A percentile compares a stretch with the other conserved stretches of the same genome.
phyloP scores from a whole-genome alignment of 805 yeast genomes.

The Vanderwaltozyma yarrowii region DNA sequence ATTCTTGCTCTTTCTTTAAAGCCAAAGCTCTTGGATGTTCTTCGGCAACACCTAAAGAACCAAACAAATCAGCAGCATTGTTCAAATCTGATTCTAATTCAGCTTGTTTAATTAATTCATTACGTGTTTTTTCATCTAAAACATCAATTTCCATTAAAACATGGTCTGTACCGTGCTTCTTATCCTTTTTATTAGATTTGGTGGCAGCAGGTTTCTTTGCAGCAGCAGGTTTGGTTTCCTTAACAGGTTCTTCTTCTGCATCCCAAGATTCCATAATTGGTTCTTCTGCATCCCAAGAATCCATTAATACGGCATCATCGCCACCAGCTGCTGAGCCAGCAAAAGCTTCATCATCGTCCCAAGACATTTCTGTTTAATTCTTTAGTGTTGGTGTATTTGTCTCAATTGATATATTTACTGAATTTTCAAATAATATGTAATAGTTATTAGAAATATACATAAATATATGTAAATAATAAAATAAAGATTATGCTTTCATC shows the following conservation, averaged over 20 bases:
- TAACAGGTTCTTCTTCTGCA: conserved; percentile 50
- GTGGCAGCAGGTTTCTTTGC: conserved; percentile 18
- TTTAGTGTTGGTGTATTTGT: too few relatives aligned
- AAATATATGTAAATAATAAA: too few relatives aligned
- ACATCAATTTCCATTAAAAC: conserved; percentile 49
- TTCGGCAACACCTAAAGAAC: conserved; percentile 49
- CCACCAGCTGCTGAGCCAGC: conserved; percentile 48
- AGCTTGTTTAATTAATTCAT: conserved; percentile 64
- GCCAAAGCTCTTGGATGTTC: conserved; percentile 37
- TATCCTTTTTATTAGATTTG: conserved; percentile 13
- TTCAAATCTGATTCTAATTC: conserved; percentile 80
- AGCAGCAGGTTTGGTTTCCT: conserved; percentile 20
- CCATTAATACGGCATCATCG: conserved; percentile 41
- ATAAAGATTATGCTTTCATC: too few relatives aligned
- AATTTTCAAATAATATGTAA: too few relatives aligned
- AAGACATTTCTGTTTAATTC: conserved; percentile 25
- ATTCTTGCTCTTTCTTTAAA: conserved; percentile 28
- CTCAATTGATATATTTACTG: too few relatives aligned
- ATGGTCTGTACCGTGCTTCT: conserved; percentile 32
- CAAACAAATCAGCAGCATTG: conserved; percentile 88
- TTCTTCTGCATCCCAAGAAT: conserved; percentile 76
- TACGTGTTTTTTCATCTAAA: conserved; percentile 65
- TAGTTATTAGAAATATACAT: too few relatives aligned
- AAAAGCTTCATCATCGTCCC: conserved; percentile 91
- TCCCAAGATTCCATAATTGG: conserved; percentile 89